A percentile compares a stretch with the other conserved stretches of the same genome.
These are phyloP conservation scores for Priceomyces haplophilus DNA, from an alignment of 805 yeast species.

Conservation along the genomic window DNA sequence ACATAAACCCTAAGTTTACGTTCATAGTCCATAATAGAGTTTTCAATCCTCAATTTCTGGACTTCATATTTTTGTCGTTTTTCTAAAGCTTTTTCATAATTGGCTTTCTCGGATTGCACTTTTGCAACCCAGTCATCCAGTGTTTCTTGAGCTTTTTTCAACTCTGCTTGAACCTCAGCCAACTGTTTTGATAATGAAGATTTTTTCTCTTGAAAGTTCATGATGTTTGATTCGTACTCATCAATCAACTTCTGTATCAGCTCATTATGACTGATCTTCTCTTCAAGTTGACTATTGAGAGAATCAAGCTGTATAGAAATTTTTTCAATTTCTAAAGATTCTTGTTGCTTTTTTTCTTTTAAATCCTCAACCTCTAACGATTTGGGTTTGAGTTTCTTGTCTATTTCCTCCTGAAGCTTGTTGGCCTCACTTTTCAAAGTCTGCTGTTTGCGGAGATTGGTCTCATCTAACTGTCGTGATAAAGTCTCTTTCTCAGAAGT, in stretches of 20 bases:
- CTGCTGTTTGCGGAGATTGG: slow-evolving; percentile 9
- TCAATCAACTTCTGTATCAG: slow-evolving; percentile 7
- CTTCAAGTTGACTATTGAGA: slow-evolving; percentile 4
- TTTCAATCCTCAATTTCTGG: slow-evolving; percentile 45
- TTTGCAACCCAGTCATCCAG: slow-evolving; percentile 18
- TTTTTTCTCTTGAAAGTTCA: slow-evolving; percentile 16
- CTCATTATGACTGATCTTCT: slow-evolving; percentile 7
- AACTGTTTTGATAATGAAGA: slow-evolving; percentile 19
- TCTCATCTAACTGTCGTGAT: slow-evolving; percentile 10
- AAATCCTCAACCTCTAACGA: slow-evolving; percentile 26
- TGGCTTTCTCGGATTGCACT: slow-evolving; percentile 14
- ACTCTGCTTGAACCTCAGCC: slow-evolving; percentile 15
- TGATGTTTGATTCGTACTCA: slow-evolving; percentile 16
- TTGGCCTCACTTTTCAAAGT: slow-evolving; percentile 13
- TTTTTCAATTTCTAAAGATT: slow-evolving; percentile 20
- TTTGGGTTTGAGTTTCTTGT: slow-evolving; percentile 14
- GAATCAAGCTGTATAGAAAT: slow-evolving; percentile 8
- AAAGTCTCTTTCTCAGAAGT: slow-evolving; percentile 10
- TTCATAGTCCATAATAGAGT: slow-evolving; percentile 41
- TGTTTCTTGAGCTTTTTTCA: slow-evolving; percentile 14
- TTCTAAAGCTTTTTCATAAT: slow-evolving; percentile 17
- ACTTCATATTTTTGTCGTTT: slow-evolving; percentile 34
- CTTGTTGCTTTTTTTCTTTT: slow-evolving; percentile 20
- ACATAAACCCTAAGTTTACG: slow-evolving; percentile 25
- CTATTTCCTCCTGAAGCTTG: slow-evolving; percentile 15